A percentile compares a stretch with the other conserved stretches of the same genome.
phyloP scores from a whole-genome alignment of 495 filamentous ascomycete genomes.

The Aspergillus sparsus region DNA sequence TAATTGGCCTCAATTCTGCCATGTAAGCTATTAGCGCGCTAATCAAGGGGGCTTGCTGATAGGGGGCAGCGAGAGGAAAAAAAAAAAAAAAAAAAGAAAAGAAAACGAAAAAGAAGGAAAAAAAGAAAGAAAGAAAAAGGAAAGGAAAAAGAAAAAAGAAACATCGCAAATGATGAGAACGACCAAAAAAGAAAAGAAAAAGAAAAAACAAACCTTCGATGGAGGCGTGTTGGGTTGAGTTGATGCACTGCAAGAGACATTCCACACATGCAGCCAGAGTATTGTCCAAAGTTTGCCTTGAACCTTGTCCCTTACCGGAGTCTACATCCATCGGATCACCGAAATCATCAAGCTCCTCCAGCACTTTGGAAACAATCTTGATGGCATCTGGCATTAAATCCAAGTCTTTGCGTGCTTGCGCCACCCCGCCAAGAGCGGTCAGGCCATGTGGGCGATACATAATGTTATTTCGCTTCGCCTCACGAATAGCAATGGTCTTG shows the following conservation, averaged over 20 bases:
- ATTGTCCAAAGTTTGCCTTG: conserved; percentile 34
- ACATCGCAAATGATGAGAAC: too few species aligned
- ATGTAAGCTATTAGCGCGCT: conserved; percentile 31
- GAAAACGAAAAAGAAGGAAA: background rate
- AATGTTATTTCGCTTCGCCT: conserved; percentile 87
- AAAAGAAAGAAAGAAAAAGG: background rate
- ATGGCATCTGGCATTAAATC: conserved; percentile 69
- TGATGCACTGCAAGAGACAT: conserved; percentile 50
- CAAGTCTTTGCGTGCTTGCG: conserved; percentile 60
- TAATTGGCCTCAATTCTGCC: conserved; percentile 31
- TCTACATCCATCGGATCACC: conserved; percentile 72
- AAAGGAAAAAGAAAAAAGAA: too few species aligned
- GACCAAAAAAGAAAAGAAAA: background rate
- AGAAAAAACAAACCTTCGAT: conserved; percentile 34
- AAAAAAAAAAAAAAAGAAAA: conserved; percentile 9
- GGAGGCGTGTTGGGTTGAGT: conserved; percentile 31
- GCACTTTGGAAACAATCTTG: conserved; percentile 57
- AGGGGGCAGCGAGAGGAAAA: background rate
- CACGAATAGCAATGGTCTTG: conserved; percentile 69
- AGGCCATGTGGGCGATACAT: conserved; percentile 77
- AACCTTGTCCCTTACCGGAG: conserved; percentile 40
- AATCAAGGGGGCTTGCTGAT: background rate
- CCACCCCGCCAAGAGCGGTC: conserved; percentile 68
- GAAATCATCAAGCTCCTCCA: conserved; percentile 59
- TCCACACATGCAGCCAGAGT: conserved; percentile 50